Evolutionary conservation across 164 flowering plant species (phyloP).

Genomic region (Brasenia schreberi): DNA sequence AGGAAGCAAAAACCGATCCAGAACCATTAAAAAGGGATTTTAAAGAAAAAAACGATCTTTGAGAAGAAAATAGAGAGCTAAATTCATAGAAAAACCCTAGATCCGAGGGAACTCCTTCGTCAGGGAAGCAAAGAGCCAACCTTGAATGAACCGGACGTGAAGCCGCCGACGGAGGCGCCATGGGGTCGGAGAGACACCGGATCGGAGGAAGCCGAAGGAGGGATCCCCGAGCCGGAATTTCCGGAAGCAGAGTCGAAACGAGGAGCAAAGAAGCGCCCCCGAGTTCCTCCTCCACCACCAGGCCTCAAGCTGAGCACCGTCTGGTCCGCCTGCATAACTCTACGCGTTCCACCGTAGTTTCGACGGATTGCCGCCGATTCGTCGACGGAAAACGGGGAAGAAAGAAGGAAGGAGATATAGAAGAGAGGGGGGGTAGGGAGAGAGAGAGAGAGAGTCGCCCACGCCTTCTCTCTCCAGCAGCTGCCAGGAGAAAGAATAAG

Average conservation of each 20-base stretch:
- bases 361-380: not conserved
- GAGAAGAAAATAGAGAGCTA: not conserved
- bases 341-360: not conserved
- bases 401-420: not conserved
- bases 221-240: slow-evolving; percentile 13
- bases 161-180: not conserved
- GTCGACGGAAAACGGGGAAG: not conserved
- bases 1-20: not conserved
- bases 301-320: slow-evolving; percentile 87
- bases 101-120: not conserved
- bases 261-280: slow-evolving; percentile 48
- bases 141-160: not conserved
- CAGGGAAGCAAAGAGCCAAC: not conserved
- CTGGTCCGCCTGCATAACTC: slow-evolving; percentile 94
- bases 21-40: no score
- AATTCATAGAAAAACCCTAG: not conserved
- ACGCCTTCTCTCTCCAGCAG: not conserved
- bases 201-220: not conserved
- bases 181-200: not conserved
- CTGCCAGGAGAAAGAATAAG: not conserved
- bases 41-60: not conserved
- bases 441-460: not conserved
- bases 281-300: slow-evolving; percentile 60
- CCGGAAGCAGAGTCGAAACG: slow-evolving; percentile 28
- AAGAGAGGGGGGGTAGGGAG: not conserved